A percentile compares a stretch with the other conserved stretches of the same genome.
Evolutionary conservation across 2,329 filamentous ascomycete genomes (phyloP).

Genomic region (Emergomyces africanus): DNA sequence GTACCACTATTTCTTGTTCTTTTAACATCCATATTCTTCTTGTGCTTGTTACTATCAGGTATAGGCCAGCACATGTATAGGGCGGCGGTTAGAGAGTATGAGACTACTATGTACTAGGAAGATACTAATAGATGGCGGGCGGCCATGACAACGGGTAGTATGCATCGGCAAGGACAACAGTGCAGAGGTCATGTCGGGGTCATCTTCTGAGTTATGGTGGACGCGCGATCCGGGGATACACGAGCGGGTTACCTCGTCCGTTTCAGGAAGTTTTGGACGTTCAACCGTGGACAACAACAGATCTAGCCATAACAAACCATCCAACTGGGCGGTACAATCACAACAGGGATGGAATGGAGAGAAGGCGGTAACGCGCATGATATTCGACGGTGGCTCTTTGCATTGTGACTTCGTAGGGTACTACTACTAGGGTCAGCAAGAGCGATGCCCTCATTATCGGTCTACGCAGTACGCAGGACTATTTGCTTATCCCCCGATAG

Average conservation of each 20-base stretch:
- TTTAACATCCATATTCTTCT: background rate
- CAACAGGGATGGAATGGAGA: background rate
- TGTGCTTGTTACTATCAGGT: background rate
- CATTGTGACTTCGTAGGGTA: background rate
- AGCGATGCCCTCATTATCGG: too few species aligned
- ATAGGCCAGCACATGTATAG: background rate
- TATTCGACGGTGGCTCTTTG: background rate
- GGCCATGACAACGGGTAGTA: background rate
- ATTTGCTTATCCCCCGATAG: background rate
- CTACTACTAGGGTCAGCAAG: too few species aligned
- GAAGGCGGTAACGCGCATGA: background rate
- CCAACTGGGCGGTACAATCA: background rate
- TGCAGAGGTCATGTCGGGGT: background rate
- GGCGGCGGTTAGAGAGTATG: background rate
- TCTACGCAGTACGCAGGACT: too few species aligned
- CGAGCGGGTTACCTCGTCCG: background rate
- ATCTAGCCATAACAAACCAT: background rate
- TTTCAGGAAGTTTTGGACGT: background rate
- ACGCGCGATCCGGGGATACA: background rate
- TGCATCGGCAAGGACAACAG: background rate
- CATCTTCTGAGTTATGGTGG: background rate
- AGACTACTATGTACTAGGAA: background rate
- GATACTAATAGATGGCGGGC: background rate
- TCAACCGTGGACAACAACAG: background rate
- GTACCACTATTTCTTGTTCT: background rate